Base-by-base conservation (phyloP, 1,284 basidiomycete species). In the Grifola frondosa region DNA sequence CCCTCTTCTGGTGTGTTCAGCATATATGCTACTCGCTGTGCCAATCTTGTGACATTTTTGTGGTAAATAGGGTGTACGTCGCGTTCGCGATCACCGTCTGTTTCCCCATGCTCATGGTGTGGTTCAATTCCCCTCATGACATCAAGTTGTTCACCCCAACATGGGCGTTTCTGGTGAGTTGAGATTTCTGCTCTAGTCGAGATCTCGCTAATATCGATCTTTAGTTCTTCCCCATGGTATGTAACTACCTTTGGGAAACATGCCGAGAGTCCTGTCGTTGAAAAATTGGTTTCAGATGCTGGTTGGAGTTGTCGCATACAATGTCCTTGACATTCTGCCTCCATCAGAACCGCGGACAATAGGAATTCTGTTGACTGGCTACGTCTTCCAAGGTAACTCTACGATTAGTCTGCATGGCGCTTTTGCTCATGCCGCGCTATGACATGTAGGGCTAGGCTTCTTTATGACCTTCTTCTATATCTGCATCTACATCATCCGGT, bases 381-480 rank as follows among this genome's bases (percentile, higher is more conserved):
- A 75, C 59, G 70, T 73, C 60, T 75, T 75, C 59, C 73, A 75
- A 64, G 73, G 72, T 66, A 30, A 41, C 51, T 50, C 21, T 30
- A 31, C 25, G 22, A 21, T 34, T 37, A 44, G 22, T 11, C 25
- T 40, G 41, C 37, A 46, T 38, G 34, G 34, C 12, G 38, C 40
- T 42, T n/a, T 35, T 35, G 20, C 33, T 13, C 20, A 21, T 26
- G 32, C 15, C 30, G 13, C 31, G 6, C 22, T 32, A 6, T 35
- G 36, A 42, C 22, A 28, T 21, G 10, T n/a, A 71, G 70, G 71
- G 9, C 58, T 73, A 19, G 73, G 73, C 7, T 74, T 72, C 60
- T 74, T 75, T 61, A 69, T 75, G 66, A 74, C 73, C 11, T 71
- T 73, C 56, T 71, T 74, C 54, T 75, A 75, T 48, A 69, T 75